Conservation (phyloP, 371 early-diverging fungal genomes). For the Rhizopus delemar region DNA sequence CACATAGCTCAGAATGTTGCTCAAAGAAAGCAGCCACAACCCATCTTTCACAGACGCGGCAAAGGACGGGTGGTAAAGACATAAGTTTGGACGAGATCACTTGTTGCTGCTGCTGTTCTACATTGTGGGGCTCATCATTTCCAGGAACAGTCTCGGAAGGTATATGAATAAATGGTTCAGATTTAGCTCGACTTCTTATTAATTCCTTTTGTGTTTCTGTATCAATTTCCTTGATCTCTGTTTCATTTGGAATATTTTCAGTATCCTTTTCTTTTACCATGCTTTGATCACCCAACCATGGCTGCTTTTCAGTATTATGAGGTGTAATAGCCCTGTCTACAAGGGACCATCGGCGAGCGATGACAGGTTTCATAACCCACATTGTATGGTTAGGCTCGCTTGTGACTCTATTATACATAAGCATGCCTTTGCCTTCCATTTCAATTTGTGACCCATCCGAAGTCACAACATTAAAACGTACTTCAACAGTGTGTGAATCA, state of each 20-base stretch:
- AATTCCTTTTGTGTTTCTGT: conserved; percentile 1
- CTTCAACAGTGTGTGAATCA: conserved; percentile 75
- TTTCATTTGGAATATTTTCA: background rate
- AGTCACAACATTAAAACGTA: conserved; percentile 63
- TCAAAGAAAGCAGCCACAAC: conserved; percentile 79
- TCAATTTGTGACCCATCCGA: conserved; percentile 53
- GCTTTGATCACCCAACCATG: conserved; percentile 2
- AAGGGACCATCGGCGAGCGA: conserved; percentile 26
- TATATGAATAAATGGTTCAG: conserved; percentile 32
- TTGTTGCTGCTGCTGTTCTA: background rate
- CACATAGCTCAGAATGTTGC: conserved; percentile 73
- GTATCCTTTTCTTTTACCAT: background rate
- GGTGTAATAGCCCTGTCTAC: conserved; percentile 22
- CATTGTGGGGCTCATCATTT: conserved; percentile 1
- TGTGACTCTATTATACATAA: conserved; percentile 73
- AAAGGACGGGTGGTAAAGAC: conserved; percentile 57
- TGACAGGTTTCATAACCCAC: conserved; percentile 79
- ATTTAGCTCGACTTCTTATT: conserved; percentile 30
- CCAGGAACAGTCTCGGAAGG: conserved; percentile 7
- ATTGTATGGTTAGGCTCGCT: conserved; percentile 77
- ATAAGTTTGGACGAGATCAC: conserved; percentile 23
- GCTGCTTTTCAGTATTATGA: conserved; percentile 6
- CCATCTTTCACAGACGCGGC: conserved; percentile 81
- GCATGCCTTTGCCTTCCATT: conserved; percentile 91
- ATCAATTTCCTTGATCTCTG: conserved; percentile 4